Evolutionary conservation across 148 eudicot species (phyloP).

Genomic region (Polygonum aviculare): DNA sequence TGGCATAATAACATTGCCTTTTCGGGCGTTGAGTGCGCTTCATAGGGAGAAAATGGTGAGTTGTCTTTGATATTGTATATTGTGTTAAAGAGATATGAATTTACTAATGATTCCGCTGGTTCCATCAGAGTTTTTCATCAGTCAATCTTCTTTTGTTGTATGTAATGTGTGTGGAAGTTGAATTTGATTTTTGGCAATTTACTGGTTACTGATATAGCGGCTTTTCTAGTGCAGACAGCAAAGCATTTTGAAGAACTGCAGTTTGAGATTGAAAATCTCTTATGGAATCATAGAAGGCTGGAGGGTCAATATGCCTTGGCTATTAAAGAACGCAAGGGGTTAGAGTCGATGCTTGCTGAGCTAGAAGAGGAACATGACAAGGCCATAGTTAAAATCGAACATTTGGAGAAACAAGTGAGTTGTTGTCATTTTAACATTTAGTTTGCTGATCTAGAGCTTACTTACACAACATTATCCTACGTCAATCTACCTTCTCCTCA

Average conservation of each 20-base stretch:
- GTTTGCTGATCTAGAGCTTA: not conserved
- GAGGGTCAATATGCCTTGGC: constrained; percentile 34
- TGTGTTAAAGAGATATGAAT: not conserved
- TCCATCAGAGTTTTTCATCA: not conserved
- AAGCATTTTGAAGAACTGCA: constrained; percentile 49
- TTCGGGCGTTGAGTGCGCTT: constrained; percentile 46
- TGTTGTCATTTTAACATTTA: not conserved
- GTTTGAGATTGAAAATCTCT: constrained; percentile 42
- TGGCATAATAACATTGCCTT: constrained; percentile 47
- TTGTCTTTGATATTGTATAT: not conserved
- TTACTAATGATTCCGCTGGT: not conserved
- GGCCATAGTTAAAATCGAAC: constrained; percentile 60
- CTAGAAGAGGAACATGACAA: constrained; percentile 77
- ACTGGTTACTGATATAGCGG: not conserved
- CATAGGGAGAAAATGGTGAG: constrained; percentile 59
- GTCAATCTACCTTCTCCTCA: not conserved
- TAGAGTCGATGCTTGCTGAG: constrained; percentile 58
- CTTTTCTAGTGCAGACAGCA: constrained; percentile 40
- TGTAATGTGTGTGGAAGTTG: not conserved
- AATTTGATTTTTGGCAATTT: not conserved
- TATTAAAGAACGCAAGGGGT: constrained; percentile 38
- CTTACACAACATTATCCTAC: not conserved
- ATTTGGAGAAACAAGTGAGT: constrained; percentile 59
- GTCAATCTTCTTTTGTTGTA: not conserved
- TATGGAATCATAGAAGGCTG: constrained; percentile 49